These are phyloP conservation scores for Coriaria nepalensis DNA, from an alignment of 306 rosid genomes.

Conservation along the genomic window DNA sequence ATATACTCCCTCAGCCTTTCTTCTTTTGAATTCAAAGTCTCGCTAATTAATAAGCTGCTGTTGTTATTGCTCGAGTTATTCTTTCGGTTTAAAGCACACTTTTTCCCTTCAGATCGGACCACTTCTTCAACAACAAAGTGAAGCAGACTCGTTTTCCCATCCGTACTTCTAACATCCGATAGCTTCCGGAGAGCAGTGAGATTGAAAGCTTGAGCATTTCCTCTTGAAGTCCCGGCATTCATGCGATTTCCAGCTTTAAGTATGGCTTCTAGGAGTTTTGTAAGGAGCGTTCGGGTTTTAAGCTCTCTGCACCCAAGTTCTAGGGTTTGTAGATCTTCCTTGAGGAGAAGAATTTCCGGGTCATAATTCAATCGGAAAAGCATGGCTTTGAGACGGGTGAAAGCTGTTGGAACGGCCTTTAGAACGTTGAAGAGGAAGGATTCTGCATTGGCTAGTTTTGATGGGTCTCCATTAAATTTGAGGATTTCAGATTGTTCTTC, in stretches of 20 bases:
- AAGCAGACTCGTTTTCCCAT: conserved; percentile 83
- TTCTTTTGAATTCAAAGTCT: conserved; percentile 25
- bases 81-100: conserved; percentile 43
- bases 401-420: conserved; percentile 71
- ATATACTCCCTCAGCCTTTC: conserved; percentile 55
- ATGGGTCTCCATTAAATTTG: conserved; percentile 42
- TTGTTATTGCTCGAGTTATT: conserved; percentile 25
- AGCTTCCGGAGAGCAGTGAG: conserved; percentile 72
- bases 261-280: conserved; percentile 84
- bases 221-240: conserved; percentile 91
- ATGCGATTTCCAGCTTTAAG: conserved; percentile 91
- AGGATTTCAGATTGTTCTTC: conserved; percentile 62
- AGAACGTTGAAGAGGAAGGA: conserved; percentile 60
- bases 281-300: conserved; percentile 53
- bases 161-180: conserved; percentile 71
- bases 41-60: conserved; percentile 12
- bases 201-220: conserved; percentile 91
- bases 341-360: conserved; percentile 36
- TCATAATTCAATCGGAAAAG: conserved; percentile 53
- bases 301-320: conserved; percentile 79
- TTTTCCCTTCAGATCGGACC: conserved; percentile 80
- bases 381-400: conserved; percentile 60
- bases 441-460: conserved; percentile 66
- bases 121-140: conserved; percentile 94
- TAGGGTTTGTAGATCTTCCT: conserved; percentile 45